A percentile compares a stretch with the other conserved stretches of the same genome.
phyloP scores from a whole-genome alignment of 192 early-diverging fungal genomes.

The Backusella tuberculispora region DNA sequence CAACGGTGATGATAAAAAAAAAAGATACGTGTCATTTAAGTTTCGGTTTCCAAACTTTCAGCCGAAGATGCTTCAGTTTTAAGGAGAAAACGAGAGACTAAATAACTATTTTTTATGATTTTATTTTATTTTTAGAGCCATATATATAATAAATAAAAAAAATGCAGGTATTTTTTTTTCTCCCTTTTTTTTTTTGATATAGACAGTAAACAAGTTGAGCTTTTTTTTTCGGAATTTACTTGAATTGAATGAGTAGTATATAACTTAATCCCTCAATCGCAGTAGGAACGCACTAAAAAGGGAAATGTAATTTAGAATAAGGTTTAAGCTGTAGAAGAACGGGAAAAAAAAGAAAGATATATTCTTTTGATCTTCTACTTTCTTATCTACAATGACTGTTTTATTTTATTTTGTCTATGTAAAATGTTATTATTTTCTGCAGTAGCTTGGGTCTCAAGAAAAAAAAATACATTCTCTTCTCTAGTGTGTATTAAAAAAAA shows the following conservation, averaged over 20 bases:
- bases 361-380: neutral
- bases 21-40: too few relatives aligned
- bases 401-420: neutral
- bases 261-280: too few relatives aligned
- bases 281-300: neutral
- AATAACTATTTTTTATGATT: neutral
- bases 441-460: too few relatives aligned
- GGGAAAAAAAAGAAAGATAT: neutral
- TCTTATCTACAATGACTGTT: neutral
- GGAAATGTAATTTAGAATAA: neutral
- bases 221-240: neutral
- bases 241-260: neutral
- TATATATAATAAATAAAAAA: too few relatives aligned
- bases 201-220: too few relatives aligned
- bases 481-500: neutral
- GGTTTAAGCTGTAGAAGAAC: neutral
- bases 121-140: neutral
- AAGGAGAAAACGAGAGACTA: neutral
- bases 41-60: slow-evolving; percentile 9
- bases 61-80: neutral
- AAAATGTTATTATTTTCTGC: neutral
- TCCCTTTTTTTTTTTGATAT: too few relatives aligned
- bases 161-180: too few relatives aligned
- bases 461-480: too few relatives aligned
- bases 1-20: too few relatives aligned